phyloP scores from a whole-genome alignment of 225 moss, liverwort and hornwort species.

The Ulota crispa region DNA sequence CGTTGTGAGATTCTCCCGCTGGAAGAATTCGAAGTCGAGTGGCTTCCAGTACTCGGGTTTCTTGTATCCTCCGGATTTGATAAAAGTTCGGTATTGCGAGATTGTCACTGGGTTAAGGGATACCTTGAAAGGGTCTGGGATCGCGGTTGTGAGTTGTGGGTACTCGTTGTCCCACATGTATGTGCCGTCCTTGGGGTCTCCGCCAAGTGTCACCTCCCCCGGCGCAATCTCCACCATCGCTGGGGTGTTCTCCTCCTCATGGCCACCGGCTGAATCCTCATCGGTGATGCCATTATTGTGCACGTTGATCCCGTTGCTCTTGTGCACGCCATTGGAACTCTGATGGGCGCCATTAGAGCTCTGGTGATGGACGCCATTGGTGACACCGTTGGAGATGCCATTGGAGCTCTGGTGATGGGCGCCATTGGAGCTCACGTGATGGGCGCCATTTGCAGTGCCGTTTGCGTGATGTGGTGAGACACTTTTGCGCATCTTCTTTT shows the following conservation, averaged over 20 bases:
- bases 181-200: slow-evolving; percentile 27
- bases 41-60: slow-evolving; percentile 53
- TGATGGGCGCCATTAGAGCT: neutral
- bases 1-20: slow-evolving; percentile 35
- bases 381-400: neutral
- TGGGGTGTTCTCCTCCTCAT: neutral
- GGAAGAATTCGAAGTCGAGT: slow-evolving; percentile 53
- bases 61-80: slow-evolving; percentile 64
- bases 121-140: slow-evolving; percentile 40
- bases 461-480: neutral
- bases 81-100: slow-evolving; percentile 55
- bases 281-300: neutral
- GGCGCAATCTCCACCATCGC: slow-evolving; percentile 56
- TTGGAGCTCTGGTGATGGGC: neutral
- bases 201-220: slow-evolving; percentile 55
- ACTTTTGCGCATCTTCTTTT: slow-evolving; percentile 39
- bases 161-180: slow-evolving; percentile 95
- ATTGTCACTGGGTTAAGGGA: slow-evolving; percentile 58
- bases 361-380: no score
- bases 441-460: slow-evolving; percentile 4
- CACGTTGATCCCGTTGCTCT: slow-evolving; percentile 16
- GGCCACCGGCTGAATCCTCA: no score
- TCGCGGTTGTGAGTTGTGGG: slow-evolving; percentile 32
- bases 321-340: neutral
- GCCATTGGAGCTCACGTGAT: neutral